phyloP scores from a whole-genome alignment of 2,329 filamentous ascomycete species.

The Ceratocystis cubensis region DNA sequence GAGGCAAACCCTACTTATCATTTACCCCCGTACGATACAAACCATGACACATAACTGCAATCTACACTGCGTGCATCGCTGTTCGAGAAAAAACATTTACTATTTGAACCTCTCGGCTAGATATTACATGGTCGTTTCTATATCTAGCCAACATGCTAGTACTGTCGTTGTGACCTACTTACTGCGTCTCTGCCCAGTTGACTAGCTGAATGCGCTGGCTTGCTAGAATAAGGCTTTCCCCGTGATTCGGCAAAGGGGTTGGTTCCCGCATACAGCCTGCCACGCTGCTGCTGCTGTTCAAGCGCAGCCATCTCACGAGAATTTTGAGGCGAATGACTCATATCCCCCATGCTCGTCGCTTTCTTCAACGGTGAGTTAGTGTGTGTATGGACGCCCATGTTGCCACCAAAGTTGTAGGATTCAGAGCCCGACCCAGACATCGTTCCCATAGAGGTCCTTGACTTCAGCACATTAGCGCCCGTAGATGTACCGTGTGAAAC shows the following conservation, averaged over 20 bases:
- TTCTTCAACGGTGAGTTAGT: slow-evolving; percentile 76
- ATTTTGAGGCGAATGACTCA: slow-evolving; percentile 40
- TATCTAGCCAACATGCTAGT: too few species aligned
- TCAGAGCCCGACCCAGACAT: slow-evolving; percentile 17
- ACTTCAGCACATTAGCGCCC: background rate
- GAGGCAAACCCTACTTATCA: too few species aligned
- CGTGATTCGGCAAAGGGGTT: slow-evolving; percentile 16
- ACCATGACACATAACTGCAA: too few species aligned
- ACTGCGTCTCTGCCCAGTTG: too few species aligned
- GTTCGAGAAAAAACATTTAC: too few species aligned
- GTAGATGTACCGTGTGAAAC: slow-evolving; percentile 16
- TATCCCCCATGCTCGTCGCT: slow-evolving; percentile 49
- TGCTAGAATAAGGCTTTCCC: background rate
- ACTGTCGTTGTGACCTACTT: too few species aligned
- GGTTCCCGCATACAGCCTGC: background rate
- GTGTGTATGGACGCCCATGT: slow-evolving; percentile 66
- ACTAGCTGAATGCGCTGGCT: too few species aligned
- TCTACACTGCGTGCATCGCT: too few species aligned
- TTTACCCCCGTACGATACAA: too few species aligned
- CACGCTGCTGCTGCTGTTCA: slow-evolving; percentile 33
- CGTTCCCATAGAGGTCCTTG: slow-evolving; percentile 10
- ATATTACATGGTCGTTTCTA: too few species aligned
- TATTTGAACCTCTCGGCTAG: too few species aligned
- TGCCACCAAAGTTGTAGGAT: slow-evolving; percentile 48
- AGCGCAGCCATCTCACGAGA: slow-evolving; percentile 49